Evolutionary conservation across 441 rosid species (phyloP).

Genomic region (Pelargonium myrrhifolium): DNA sequence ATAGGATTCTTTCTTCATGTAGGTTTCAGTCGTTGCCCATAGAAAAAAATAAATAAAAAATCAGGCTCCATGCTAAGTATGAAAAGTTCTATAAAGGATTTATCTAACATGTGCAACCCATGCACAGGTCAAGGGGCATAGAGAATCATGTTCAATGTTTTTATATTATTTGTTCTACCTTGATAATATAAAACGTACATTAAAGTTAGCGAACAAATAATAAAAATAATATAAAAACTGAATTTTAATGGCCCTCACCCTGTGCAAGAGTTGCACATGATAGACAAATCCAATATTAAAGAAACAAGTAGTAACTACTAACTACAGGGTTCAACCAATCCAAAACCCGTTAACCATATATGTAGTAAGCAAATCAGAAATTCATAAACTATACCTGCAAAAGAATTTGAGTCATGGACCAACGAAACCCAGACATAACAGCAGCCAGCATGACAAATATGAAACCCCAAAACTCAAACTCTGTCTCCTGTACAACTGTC

Average conservation of each 20-base stretch:
- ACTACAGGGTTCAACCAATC: neutral
- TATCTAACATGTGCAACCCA: no score
- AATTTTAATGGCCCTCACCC: no score
- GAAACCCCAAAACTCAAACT: slow-evolving; percentile 11
- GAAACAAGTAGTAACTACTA: no score
- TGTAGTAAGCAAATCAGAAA: neutral
- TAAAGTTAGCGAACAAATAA: no score
- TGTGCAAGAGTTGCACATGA: no score
- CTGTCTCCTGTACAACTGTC: slow-evolving; percentile 5
- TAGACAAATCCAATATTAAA: no score
- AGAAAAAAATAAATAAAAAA: neutral
- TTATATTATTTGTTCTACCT: no score
- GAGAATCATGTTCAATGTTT: no score
- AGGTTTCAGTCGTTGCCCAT: neutral
- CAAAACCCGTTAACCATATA: neutral
- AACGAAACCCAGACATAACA: slow-evolving; percentile 11
- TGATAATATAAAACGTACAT: no score
- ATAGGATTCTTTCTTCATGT: slow-evolving; percentile 9
- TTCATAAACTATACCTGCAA: slow-evolving; percentile 2
- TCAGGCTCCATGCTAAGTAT: neutral
- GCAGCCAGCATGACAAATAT: slow-evolving; percentile 8
- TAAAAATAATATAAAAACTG: no score
- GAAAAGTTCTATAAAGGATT: neutral
- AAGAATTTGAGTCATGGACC: slow-evolving; percentile 11
- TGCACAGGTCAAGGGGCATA: no score